Evolutionary conservation across 1,139 yeast species (phyloP).

Genomic region (Candida albicans): DNA sequence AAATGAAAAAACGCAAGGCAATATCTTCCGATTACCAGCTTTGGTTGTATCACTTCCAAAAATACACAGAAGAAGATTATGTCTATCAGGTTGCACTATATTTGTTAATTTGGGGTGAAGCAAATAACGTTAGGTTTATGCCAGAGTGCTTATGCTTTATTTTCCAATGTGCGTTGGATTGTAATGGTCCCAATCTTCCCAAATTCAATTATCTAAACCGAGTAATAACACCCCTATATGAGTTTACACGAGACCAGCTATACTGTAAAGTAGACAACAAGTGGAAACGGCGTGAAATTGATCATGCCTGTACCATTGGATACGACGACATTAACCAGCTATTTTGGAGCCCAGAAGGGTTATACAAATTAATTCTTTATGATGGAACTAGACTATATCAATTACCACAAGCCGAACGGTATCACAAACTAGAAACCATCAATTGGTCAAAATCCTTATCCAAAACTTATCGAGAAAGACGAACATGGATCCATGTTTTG

Average conservation of each 20-base stretch:
- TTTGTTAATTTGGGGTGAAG: conserved; percentile 45
- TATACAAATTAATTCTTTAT: conserved; percentile 46
- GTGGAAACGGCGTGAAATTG: conserved; percentile 54
- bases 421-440: conserved; percentile 44
- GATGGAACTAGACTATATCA: conserved; percentile 48
- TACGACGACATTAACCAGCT: conserved; percentile 86
- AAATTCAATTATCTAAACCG: conserved; percentile 31
- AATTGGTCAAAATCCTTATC: conserved; percentile 64
- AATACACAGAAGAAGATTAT: conserved; percentile 28
- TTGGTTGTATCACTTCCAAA: conserved; percentile 20
- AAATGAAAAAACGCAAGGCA: conserved; percentile 2
- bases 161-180: conserved; percentile 32
- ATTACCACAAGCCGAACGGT: conserved; percentile 47
- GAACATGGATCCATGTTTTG: conserved; percentile 77
- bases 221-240: conserved; percentile 48
- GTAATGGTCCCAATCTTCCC: conserved; percentile 13
- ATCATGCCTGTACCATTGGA: conserved; percentile 72
- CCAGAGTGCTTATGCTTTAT: conserved; percentile 46
- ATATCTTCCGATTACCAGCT: conserved; percentile 14
- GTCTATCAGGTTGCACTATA: conserved; percentile 34
- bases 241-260: conserved; percentile 44
- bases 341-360: conserved; percentile 75
- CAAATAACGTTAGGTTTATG: conserved; percentile 42
- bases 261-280: conserved; percentile 35
- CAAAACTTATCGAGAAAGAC: conserved; percentile 71